phyloP scores from a whole-genome alignment of 345 rosid genomes.

The Moringa oleifera region DNA sequence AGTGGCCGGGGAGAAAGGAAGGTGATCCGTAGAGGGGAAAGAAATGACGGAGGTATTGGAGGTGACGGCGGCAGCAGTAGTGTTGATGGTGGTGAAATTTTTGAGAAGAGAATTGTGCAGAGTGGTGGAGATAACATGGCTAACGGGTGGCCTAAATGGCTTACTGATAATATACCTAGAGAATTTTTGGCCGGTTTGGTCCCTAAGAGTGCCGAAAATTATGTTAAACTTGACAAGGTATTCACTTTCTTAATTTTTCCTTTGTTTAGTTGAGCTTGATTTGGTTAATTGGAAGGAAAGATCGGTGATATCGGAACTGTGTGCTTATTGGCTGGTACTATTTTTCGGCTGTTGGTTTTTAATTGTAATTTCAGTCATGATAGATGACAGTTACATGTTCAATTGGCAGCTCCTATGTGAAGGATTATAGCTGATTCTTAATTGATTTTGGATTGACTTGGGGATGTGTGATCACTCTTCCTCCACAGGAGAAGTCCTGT shows the following conservation, averaged over 20 bases:
- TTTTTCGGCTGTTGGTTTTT: no score
- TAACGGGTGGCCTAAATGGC: constrained; percentile 71
- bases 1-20: constrained; percentile 20
- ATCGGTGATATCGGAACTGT: no score
- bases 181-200: constrained; percentile 45
- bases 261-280: not conserved
- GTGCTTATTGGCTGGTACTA: no score
- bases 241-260: not conserved
- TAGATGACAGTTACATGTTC: no score
- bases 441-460: no score
- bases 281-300: not conserved
- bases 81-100: not conserved
- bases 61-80: no score
- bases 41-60: constrained; percentile 4
- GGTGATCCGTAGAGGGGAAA: constrained; percentile 4
- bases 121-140: constrained; percentile 22
- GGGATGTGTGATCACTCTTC: no score
- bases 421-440: no score
- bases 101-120: not conserved
- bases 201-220: constrained; percentile 55
- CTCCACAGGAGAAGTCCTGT: no score
- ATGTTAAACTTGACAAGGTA: constrained; percentile 61
- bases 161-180: constrained; percentile 44
- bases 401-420: no score
- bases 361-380: no score